Evolutionary conservation across 768 basidiomycete species (phyloP).

Genomic region (Hypholoma fasciculare): DNA sequence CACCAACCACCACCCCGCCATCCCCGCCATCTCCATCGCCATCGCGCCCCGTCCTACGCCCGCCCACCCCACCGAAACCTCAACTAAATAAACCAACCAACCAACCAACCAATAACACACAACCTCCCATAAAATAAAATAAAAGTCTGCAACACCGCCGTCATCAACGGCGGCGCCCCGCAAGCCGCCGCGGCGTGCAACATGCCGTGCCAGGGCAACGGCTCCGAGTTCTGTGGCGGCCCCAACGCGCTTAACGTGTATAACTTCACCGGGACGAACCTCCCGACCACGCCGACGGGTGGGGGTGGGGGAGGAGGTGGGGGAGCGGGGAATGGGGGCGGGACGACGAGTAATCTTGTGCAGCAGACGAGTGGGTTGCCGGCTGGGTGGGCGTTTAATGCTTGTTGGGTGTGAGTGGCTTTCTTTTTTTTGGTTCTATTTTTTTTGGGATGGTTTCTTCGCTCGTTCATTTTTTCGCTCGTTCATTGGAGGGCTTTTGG

Average conservation of each 20-base stretch:
- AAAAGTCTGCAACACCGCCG: constrained; percentile 49
- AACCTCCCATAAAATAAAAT: too few species aligned
- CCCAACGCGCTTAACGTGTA: constrained; percentile 66
- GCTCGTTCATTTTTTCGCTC: too few species aligned
- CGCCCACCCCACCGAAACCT: too few species aligned
- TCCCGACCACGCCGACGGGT: constrained; percentile 35
- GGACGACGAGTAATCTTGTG: constrained; percentile 41
- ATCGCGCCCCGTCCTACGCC: too few species aligned
- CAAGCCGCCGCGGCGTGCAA: constrained; percentile 55
- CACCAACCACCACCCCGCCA: too few species aligned
- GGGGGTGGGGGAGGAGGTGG: constrained; percentile 38
- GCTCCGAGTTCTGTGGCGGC: constrained; percentile 71
- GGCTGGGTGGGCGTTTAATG: constrained; percentile 56
- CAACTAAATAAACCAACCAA: too few species aligned
- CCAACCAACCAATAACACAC: too few species aligned
- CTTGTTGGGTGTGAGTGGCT: constrained; percentile 59
- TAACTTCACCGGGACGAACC: constrained; percentile 63
- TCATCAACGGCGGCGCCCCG: constrained; percentile 48
- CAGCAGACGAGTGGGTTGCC: constrained; percentile 44
- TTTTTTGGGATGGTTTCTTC: too few species aligned
- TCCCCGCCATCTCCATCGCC: too few species aligned
- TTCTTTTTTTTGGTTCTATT: too few species aligned
- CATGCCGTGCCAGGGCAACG: constrained; percentile 67
- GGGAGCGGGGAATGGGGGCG: constrained; percentile 33
- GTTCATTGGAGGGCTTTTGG: too few species aligned